Base-by-base conservation (phyloP, 345 rosid genomes). In the Isatis tinctoria region DNA sequence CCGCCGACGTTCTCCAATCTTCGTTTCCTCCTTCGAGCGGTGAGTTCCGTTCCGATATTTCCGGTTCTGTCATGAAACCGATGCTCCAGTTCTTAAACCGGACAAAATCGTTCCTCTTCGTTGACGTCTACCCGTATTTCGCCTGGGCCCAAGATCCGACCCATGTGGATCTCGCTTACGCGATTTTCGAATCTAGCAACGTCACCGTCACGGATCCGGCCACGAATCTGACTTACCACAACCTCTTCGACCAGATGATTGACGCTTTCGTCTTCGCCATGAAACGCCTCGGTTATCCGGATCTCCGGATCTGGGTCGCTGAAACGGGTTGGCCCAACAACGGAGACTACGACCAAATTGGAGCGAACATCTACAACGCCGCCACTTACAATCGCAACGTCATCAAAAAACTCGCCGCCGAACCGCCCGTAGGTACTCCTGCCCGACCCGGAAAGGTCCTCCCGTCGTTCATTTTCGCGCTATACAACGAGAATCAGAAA, bases 271-370 rank as follows among this genome's bases (percentile, higher is more conserved):
- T 83, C 71, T 95, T 88, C 76, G 99, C 97, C 2, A 90, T 90
- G 97, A 83, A 83, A 60, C 82, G 87, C 0, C 74, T 88, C 71
- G 99, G 97, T 47, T 87, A 83, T 66, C 85, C 87, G 43, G 79
- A 86, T 63, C 63, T 92, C 61, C 88, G 97, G 74, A 73, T 95
- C 69, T 92, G 85, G 74, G 85, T 95, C n/a, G 96, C 96, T 0
- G 99, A 95, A 80, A 95, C 99, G 59, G 99, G 97, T 41, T 92
- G 99, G 99, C 99, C 99, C 33, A 95, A 81, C n/a, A 84, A 27
- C 17, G 99, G 99, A 8, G 97, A 95, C 43, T 61, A 77, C 52
- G 99, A 95, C 53, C 99, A 95, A 67, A 88, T 92, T 41, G 99
- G 99, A 76, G 88, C 90, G 10, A 95, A 90, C 66, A 56, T 92